These are phyloP conservation scores for Heterobasidion parviporum DNA, from an alignment of 1,284 basidiomycete species.

Conservation along the genomic window DNA sequence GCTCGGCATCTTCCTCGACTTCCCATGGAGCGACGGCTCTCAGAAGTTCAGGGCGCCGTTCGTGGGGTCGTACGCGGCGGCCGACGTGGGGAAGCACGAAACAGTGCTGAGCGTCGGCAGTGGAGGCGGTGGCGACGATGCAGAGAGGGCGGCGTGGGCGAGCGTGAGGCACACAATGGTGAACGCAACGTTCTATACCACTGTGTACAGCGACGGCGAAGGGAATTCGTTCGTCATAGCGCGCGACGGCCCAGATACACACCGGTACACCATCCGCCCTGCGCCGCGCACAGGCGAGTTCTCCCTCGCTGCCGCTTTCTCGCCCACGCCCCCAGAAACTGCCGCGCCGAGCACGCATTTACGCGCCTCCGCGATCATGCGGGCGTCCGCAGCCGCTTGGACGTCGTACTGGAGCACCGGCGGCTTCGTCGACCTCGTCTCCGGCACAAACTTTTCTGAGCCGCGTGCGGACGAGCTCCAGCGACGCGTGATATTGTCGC, in stretches of 20 bases:
- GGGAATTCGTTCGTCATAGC: constrained; percentile 33
- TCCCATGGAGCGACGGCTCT: constrained; percentile 52
- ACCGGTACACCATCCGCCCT: constrained; percentile 36
- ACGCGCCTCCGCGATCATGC: constrained; percentile 11
- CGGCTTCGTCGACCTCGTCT: constrained; percentile 47
- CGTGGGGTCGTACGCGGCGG: constrained; percentile 42
- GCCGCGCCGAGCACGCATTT: constrained; percentile 11
- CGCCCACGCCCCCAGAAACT: constrained; percentile 17
- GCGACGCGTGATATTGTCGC: constrained; percentile 44
- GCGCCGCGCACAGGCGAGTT: neutral
- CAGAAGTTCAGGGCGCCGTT: constrained; percentile 50
- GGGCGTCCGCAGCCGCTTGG: constrained; percentile 35
- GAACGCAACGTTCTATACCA: constrained; percentile 34
- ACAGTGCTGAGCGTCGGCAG: constrained; percentile 33
- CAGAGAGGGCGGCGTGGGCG: constrained; percentile 21
- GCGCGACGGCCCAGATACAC: constrained; percentile 30
- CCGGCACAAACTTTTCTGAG: constrained; percentile 33
- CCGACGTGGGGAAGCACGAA: constrained; percentile 15
- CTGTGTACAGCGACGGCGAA: constrained; percentile 20
- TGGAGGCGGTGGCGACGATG: constrained; percentile 18
- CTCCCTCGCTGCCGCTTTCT: constrained; percentile 23
- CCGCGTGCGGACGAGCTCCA: constrained; percentile 46
- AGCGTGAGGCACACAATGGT: constrained; percentile 36
- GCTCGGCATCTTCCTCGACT: constrained; percentile 48
- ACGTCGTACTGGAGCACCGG: constrained; percentile 36